phyloP scores from a whole-genome alignment of 2,329 filamentous ascomycete species.

The Alternaria ethzedia region DNA sequence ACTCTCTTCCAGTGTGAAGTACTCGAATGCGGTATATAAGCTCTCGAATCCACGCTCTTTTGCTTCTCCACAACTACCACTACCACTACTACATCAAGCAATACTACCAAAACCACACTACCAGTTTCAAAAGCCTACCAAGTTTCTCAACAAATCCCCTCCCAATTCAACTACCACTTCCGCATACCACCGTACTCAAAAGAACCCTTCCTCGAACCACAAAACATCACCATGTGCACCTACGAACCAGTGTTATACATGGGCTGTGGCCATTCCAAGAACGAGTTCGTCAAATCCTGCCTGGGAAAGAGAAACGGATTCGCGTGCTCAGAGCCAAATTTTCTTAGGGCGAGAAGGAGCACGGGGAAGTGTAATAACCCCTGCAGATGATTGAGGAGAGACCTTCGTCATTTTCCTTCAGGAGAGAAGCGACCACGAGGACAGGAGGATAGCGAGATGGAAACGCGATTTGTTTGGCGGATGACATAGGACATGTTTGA shows the following conservation, averaged over 20 bases:
- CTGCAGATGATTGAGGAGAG: neutral
- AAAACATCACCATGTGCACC: neutral
- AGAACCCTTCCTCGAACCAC: neutral
- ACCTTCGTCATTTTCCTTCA: neutral
- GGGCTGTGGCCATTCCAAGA: neutral
- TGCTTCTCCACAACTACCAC: neutral
- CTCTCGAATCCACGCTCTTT: neutral
- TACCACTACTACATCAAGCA: neutral
- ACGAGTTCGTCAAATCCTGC: neutral
- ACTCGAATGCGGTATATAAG: neutral
- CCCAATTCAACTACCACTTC: neutral
- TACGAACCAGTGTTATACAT: neutral
- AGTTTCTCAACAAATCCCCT: rapidly evolving
- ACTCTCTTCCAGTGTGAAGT: neutral
- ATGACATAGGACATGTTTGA: neutral
- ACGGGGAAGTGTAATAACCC: neutral
- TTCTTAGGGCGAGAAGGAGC: neutral
- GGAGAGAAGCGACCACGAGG: neutral
- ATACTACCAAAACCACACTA: neutral
- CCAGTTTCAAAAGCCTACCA: neutral
- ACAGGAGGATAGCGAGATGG: neutral
- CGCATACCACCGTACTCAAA: neutral
- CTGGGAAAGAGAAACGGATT: neutral
- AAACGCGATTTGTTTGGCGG: neutral
- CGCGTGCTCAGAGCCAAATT: neutral